Evolutionary conservation across 768 basidiomycete species (phyloP), one percentile per base, ranked within the genome.

Genomic region (Cyclocybe aegerita): DNA sequence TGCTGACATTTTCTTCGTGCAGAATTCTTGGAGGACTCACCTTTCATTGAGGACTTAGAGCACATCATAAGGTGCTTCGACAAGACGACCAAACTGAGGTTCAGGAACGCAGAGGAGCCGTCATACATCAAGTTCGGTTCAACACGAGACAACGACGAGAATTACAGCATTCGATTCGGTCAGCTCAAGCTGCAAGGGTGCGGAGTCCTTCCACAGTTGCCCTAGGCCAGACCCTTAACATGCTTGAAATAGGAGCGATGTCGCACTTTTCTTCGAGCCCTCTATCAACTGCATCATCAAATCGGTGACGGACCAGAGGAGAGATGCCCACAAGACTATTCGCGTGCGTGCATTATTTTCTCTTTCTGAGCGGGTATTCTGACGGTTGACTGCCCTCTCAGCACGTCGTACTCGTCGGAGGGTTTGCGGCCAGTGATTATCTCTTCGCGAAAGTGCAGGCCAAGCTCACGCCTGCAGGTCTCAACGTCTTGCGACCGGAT

Each of bases 61-160:
- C 63, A 77, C 32, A 77, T 81, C 43, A 60, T 65, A 5, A 53
- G 60, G 8, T 67, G 66, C 42, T 82, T 82, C 47, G 78, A 80
- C 56, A 72, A 70, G 51, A 68, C 71, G 0, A 75, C 77, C 2
- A 81, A 80, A 53, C 62, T 72, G 2, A 66, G 70, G n/a, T 81
- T 81, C 58, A 65, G 60, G 36, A 68, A 69, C 52, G 55, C 66
- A 2, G 44, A 57, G 1, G 71, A 75, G 11, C 70, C 73, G 3
- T 71, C 74, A n/a, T 80, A 71, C 54, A 73, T 82, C 54, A 72
- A 70, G 50, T 80, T 81, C 42, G 79, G 78, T 2, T 69, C 69
- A 7, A 65, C 68, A 31, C 60, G 63, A 29, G 77, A 80, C 52
- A 73, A 70, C 31, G 77, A 81, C 43, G 41, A 53, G 0, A 51